These are phyloP conservation scores for Jimgerdemannia flammicorona DNA, from an alignment of 192 early-diverging fungal species.

Conservation along the genomic window DNA sequence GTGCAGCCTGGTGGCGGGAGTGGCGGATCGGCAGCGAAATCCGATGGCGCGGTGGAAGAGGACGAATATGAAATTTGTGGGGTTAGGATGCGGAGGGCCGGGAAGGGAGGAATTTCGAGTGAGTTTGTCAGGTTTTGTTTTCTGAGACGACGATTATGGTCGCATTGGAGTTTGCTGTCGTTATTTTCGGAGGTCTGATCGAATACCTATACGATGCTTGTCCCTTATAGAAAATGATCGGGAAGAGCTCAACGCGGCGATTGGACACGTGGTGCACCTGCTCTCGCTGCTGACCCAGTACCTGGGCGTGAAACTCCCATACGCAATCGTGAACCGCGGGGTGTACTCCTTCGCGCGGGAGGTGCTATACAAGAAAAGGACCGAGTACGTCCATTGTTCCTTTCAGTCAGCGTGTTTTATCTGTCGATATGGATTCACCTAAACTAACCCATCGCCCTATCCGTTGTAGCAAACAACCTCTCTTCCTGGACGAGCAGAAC, in stretches of 20 bases:
- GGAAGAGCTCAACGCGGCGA: constrained; percentile 50
- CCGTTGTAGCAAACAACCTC: constrained; percentile 33
- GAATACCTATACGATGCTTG: not conserved
- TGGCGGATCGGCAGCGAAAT: constrained; percentile 9
- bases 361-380: constrained; percentile 16
- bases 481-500: constrained; percentile 43
- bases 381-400: not conserved
- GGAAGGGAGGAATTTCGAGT: constrained; percentile 6
- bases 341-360: constrained; percentile 8
- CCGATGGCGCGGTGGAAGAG: constrained; percentile 23
- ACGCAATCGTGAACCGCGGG: constrained; percentile 18
- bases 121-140: not conserved
- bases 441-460: not conserved
- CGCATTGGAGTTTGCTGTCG: not conserved
- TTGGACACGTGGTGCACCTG: constrained; percentile 51
- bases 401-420: not conserved
- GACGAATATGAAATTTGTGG: not conserved
- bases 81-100: not conserved
- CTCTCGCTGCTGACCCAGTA: constrained; percentile 42
- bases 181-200: not conserved
- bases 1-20: constrained; percentile 6
- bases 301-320: constrained; percentile 52
- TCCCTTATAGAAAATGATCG: constrained; percentile 25
- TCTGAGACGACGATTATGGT: not conserved
- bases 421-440: constrained; percentile 15